Evolutionary conservation across 73 alveolate species (phyloP).

Genomic region (Tetrahymena elliotti): DNA sequence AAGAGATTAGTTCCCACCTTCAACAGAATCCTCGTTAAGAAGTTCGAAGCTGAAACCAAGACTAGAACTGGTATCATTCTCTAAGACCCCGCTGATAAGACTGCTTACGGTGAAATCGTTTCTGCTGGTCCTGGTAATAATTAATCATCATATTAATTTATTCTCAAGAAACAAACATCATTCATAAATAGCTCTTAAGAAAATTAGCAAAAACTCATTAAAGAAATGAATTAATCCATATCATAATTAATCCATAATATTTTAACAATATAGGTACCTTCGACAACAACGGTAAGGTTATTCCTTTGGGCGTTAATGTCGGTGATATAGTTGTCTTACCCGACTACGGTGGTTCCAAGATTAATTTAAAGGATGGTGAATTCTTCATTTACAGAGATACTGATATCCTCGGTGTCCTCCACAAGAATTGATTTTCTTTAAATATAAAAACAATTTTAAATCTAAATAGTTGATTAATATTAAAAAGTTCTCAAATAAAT

Average conservation of each 20-base stretch:
- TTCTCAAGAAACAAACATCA: no score
- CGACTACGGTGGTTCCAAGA: conserved; percentile 69
- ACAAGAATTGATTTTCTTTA: not conserved
- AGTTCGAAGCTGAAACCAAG: conserved; percentile 62
- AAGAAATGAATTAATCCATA: no score
- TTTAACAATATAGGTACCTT: conserved; percentile 21
- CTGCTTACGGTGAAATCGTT: conserved; percentile 59
- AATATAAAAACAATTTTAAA: not conserved
- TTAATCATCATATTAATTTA: not conserved
- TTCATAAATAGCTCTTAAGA: not conserved
- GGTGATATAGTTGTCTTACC: conserved; percentile 86
- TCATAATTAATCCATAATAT: not conserved
- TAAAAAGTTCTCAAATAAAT: not conserved
- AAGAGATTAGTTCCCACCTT: conserved; percentile 53
- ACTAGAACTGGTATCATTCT: conserved; percentile 75
- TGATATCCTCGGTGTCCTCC: conserved; percentile 65
- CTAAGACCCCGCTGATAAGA: conserved; percentile 49
- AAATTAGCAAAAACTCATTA: not conserved
- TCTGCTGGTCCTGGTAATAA: conserved; percentile 71
- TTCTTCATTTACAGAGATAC: conserved; percentile 72
- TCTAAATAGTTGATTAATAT: not conserved
- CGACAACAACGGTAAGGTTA: conserved; percentile 47
- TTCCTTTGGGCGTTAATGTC: conserved; percentile 50
- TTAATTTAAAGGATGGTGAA: conserved; percentile 56
- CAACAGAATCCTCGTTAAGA: conserved; percentile 59